Evolutionary conservation across 805 yeast genomes (phyloP).

Genomic region (Tetrapisispora namnaoensis): DNA sequence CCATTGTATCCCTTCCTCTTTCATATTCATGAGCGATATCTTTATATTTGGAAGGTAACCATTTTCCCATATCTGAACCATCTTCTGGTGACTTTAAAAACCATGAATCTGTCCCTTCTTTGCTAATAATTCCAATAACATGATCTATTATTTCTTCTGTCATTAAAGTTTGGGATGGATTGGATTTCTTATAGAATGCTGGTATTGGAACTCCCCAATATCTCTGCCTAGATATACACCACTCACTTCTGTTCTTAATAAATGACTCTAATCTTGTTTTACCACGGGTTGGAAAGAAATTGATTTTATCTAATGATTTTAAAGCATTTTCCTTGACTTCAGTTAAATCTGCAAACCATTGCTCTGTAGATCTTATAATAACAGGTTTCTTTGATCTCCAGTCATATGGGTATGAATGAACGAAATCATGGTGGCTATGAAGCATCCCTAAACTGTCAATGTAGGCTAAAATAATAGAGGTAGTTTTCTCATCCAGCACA

Average conservation of each 20-base stretch:
- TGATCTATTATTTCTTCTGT: constrained; percentile 46
- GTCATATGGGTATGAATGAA: constrained; percentile 90
- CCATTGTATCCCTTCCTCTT: constrained; percentile 88
- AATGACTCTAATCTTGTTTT: constrained; percentile 61
- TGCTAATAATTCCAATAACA: constrained; percentile 46
- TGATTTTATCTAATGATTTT: constrained; percentile 48
- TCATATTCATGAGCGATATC: constrained; percentile 35
- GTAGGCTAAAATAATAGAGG: constrained; percentile 34
- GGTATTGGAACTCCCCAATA: constrained; percentile 99
- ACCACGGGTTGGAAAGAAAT: constrained; percentile 69
- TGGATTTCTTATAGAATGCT: constrained; percentile 48
- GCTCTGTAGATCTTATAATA: constrained; percentile 91
- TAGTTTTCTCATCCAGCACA: constrained; percentile 52
- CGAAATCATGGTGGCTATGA: constrained; percentile 40
- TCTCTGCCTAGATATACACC: constrained; percentile 97
- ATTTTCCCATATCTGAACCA: constrained; percentile 31
- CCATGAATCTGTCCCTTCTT: constrained; percentile 73
- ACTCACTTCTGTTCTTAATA: constrained; percentile 69
- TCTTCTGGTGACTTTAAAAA: constrained; percentile 43
- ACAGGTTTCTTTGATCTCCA: constrained; percentile 96
- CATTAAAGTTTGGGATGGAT: constrained; percentile 55
- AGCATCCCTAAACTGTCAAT: constrained; percentile 37
- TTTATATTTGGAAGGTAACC: constrained; percentile 58
- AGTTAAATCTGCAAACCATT: constrained; percentile 88
- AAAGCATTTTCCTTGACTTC: constrained; percentile 56